Evolutionary conservation across 192 early-diverging fungal species (phyloP).

Genomic region (Linnemannia zychae): DNA sequence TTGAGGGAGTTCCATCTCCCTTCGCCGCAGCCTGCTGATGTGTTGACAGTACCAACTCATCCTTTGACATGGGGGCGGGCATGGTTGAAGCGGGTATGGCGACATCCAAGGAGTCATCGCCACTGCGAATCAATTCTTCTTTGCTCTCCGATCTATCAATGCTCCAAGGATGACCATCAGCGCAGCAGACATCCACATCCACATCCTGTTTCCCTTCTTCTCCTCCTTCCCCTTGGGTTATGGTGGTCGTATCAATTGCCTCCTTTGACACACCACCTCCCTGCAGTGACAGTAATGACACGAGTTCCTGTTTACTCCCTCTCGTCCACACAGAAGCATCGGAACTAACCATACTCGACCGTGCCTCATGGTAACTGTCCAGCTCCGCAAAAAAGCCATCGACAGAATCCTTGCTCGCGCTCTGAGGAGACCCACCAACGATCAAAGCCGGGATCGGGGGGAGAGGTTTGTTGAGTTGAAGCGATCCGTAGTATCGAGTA

Average conservation of each 20-base stretch:
- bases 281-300: not conserved
- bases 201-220: slow-evolving; percentile 4
- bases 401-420: not conserved
- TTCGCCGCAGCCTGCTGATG: too few species aligned
- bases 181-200: too few species aligned
- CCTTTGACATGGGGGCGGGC: not conserved
- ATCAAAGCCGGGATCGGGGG: not conserved
- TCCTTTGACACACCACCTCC: not conserved
- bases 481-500: not conserved
- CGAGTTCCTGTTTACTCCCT: not conserved
- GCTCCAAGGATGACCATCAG: slow-evolving; percentile 11
- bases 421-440: not conserved
- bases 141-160: slow-evolving; percentile 11
- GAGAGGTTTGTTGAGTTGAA: slow-evolving; percentile 13
- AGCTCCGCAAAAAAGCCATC: not conserved
- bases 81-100: not conserved
- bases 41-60: not conserved
- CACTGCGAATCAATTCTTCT: not conserved
- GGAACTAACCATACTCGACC: not conserved
- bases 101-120: too few species aligned
- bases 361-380: slow-evolving; percentile 3
- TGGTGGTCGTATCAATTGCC: not conserved
- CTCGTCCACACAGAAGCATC: not conserved
- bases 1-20: not conserved
- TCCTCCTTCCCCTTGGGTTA: not conserved